phyloP scores from a whole-genome alignment of 345 rosid genomes.

The Raphanus sativus region DNA sequence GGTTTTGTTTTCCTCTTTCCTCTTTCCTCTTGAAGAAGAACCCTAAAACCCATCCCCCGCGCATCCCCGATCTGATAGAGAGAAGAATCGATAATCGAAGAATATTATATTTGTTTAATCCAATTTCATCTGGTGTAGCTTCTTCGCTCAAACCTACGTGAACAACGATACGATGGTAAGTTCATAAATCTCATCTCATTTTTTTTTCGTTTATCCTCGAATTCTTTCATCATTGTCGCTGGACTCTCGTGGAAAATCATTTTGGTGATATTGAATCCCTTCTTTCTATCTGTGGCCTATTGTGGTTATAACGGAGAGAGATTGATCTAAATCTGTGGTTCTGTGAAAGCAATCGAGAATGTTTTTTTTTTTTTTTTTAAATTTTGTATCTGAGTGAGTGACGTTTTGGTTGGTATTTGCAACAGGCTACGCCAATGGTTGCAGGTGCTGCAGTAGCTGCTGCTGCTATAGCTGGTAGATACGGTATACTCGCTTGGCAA shows the following conservation, averaged over 20 bases:
- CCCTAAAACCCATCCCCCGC: constrained; percentile 27
- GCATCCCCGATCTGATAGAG: constrained; percentile 7
- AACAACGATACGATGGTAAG: constrained; percentile 31
- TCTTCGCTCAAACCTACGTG: background rate
- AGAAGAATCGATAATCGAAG: background rate
- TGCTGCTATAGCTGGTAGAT: constrained; percentile 79
- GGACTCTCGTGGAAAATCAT: background rate
- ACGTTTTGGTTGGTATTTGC: background rate
- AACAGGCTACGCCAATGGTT: constrained; percentile 68
- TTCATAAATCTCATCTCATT: background rate
- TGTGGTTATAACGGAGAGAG: background rate
- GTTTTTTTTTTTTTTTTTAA: background rate
- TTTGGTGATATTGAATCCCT: background rate
- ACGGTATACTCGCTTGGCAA: constrained; percentile 82
- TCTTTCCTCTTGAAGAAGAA: background rate
- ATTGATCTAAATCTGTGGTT: background rate
- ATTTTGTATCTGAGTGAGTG: background rate
- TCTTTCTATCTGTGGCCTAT: too few species aligned
- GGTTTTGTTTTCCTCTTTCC: background rate
- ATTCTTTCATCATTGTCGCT: background rate
- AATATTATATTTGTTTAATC: background rate
- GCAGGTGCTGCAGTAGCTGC: constrained; percentile 72
- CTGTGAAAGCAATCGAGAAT: background rate
- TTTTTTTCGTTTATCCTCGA: background rate
- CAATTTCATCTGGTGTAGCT: background rate